Evolutionary conservation across 306 rosid genomes (phyloP), one percentile per base, ranked within the genome.

Genomic region (Bauhinia variegata): DNA sequence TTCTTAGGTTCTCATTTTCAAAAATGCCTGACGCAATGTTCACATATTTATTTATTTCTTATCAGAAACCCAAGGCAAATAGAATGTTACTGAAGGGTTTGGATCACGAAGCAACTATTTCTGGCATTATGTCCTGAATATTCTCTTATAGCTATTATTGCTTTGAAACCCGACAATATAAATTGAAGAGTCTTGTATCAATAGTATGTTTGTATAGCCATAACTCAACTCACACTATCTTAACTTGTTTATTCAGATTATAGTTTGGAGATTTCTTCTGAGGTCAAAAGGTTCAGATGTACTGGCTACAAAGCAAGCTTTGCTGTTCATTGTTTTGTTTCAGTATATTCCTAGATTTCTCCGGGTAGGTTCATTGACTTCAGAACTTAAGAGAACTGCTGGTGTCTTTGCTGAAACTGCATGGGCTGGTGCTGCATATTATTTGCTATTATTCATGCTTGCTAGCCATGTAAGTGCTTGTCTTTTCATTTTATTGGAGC

Each of bases 341-440:
- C 99, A 95, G 64, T 91, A 85, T 73, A 48, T 88, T 73, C 99
- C 99, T 39, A 80, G 99, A 75, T 86, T 95, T 72, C 74, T 85
- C 53, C 91, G 99, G 66, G 70, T 84, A 77, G 68, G 82, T 36
- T 96, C 99, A 13, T 80, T 95, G 76, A 84, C 95, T 68, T 95
- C 97, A 54, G 99, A 95, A 67, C 88, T 91, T 67, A 91, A 91
- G 84, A 85, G 99, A 87, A 95, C 99, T 75, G 86, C 95, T 1
- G 99, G 99, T 46, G 96, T 80, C 65, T 86, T 95, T 79, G 99
- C 97, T 23, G 97, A 95, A 88, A 95, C 99, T 56, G 97, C 99
- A 60, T 91, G 99, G 99, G 97, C 96, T 18, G 99, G 99, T 71
- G 99, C 99, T 71, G 99, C 91, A 36, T 88, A 79, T 86, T 95